phyloP scores from a whole-genome alignment of 2,329 filamentous ascomycete species.

The Arthrobotrys megalospora region DNA sequence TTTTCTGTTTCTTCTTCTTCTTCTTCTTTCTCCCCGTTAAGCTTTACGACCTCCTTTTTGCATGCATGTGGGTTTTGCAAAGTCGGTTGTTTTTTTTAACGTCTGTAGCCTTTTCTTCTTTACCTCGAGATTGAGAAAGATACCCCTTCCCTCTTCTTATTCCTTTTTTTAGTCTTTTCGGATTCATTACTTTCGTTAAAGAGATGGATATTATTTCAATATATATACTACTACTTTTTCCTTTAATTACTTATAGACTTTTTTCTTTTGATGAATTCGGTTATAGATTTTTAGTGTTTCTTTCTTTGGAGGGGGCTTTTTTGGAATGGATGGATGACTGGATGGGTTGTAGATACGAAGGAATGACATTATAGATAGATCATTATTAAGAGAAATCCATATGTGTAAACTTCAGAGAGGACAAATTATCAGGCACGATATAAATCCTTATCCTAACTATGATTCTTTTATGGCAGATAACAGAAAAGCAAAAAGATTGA shows the following conservation, averaged over 20 bases:
- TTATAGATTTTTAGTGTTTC: slow-evolving; percentile 11
- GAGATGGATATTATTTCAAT: not conserved
- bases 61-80: slow-evolving; percentile 8
- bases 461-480: too few species aligned
- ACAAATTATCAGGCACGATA: not conserved
- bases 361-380: not conserved
- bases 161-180: slow-evolving; percentile 14
- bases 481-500: too few species aligned
- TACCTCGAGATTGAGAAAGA: slow-evolving; percentile 31
- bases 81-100: slow-evolving; percentile 13
- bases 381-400: not conserved
- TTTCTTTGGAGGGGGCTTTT: not conserved
- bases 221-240: slow-evolving; percentile 13
- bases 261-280: not conserved
- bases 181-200: slow-evolving; percentile 39
- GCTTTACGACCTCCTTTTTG: slow-evolving; percentile 14
- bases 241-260: slow-evolving; percentile 9
- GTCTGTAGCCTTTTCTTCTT: not conserved
- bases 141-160: slow-evolving; percentile 23
- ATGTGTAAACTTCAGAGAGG: not conserved
- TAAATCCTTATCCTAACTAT: not conserved
- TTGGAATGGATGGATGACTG: not conserved
- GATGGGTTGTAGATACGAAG: not conserved
- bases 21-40: slow-evolving; percentile 1
- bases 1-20: not conserved